These are phyloP conservation scores for Sporothrix inflata DNA, from an alignment of 2,329 filamentous ascomycete species.

Conservation along the genomic window DNA sequence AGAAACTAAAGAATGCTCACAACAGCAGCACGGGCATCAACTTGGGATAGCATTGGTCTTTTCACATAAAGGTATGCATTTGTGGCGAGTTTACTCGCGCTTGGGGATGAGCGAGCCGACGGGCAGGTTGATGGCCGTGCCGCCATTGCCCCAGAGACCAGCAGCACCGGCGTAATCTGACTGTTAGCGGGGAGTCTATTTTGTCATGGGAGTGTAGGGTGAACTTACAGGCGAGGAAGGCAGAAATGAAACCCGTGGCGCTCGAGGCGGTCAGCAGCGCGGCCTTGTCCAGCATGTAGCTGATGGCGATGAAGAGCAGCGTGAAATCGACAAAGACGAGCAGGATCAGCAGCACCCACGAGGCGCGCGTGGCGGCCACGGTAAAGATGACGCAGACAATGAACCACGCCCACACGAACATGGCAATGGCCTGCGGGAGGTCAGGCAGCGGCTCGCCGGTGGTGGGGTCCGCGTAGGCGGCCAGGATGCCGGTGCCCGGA, in stretches of 20 bases:
- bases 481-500: slow-evolving; percentile 64
- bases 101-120: slow-evolving; percentile 30
- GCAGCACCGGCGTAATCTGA: slow-evolving; percentile 31
- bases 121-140: slow-evolving; percentile 32
- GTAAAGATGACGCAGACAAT: slow-evolving; percentile 75
- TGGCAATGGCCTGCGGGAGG: slow-evolving; percentile 63
- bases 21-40: not conserved
- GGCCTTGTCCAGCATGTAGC: slow-evolving; percentile 25
- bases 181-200: too few species aligned
- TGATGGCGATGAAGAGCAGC: slow-evolving; percentile 28
- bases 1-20: not conserved
- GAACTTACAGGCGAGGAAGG: slow-evolving; percentile 30
- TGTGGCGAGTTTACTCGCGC: slow-evolving; percentile 3
- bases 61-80: not conserved
- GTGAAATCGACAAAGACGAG: slow-evolving; percentile 31
- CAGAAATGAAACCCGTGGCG: slow-evolving; percentile 28
- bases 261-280: slow-evolving; percentile 26
- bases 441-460: slow-evolving; percentile 42
- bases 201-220: too few species aligned
- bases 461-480: slow-evolving; percentile 45
- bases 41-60: not conserved
- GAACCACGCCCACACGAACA: slow-evolving; percentile 80
- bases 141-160: slow-evolving; percentile 30
- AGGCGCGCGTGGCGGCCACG: slow-evolving; percentile 29
- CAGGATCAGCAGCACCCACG: slow-evolving; percentile 29